Percentiles rank a stretch among this genome's conserved stretches.
These are phyloP conservation scores for Torulaspora pretoriensis DNA, from an alignment of 1,139 yeast species.

Conservation along the genomic window DNA sequence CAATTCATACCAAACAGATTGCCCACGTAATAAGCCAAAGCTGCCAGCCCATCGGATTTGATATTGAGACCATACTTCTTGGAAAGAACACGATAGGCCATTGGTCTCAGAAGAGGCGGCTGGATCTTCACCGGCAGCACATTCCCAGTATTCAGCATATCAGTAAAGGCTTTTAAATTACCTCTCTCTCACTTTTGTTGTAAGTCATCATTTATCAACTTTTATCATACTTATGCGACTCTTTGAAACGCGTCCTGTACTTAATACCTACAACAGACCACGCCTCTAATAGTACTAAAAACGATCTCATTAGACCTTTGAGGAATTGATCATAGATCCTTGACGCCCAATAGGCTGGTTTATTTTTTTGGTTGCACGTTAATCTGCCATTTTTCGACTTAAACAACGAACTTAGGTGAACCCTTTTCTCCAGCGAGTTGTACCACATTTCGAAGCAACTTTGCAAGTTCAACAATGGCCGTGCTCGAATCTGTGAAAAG, in stretches of 20 bases:
- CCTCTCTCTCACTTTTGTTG: background rate
- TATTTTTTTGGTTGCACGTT: background rate
- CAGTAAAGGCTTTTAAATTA: background rate
- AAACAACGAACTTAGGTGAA: background rate
- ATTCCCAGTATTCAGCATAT: conserved; percentile 25
- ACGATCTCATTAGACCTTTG: background rate
- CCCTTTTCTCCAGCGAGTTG: background rate
- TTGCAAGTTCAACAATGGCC: background rate
- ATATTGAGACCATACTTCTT: conserved; percentile 90
- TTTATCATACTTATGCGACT: background rate
- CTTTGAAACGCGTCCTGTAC: background rate
- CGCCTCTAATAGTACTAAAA: background rate
- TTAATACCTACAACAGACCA: background rate
- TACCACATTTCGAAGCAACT: background rate
- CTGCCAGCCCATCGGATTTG: conserved; percentile 75
- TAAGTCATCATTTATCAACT: background rate
- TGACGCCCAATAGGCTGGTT: background rate
- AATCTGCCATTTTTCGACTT: background rate
- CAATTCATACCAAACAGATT: conserved; percentile 78
- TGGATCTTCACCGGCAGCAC: conserved; percentile 70
- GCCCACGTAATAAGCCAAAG: conserved; percentile 71
- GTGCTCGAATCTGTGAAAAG: conserved; percentile 19
- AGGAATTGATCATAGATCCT: too few species aligned
- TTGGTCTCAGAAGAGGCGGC: conserved; percentile 80
- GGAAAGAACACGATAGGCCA: conserved; percentile 83